Percentiles rank a stretch among this genome's conserved stretches.
Evolutionary conservation across 345 rosid genomes (phyloP).

Genomic region (Sonneratia caseolaris): DNA sequence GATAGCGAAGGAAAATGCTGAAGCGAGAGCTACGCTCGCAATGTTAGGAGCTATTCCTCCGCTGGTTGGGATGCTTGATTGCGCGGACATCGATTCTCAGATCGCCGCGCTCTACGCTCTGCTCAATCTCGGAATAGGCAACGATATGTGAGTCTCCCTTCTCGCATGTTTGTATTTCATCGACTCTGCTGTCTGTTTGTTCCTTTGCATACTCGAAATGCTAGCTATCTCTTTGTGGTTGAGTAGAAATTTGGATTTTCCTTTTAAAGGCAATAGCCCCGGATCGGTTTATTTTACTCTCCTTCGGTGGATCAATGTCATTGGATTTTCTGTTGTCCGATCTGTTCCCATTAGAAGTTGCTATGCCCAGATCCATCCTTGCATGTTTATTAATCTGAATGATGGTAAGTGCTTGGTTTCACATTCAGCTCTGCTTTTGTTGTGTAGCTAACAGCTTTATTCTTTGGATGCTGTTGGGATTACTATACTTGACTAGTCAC

Average conservation of each 20-base stretch:
- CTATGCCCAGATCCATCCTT: neutral
- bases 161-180: neutral
- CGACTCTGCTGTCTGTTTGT: neutral
- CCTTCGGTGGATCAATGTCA: neutral
- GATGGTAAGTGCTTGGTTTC: neutral
- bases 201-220: slow-evolving; percentile 1
- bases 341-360: neutral
- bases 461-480: slow-evolving; percentile 1
- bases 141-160: slow-evolving; percentile 57
- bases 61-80: slow-evolving; percentile 73
- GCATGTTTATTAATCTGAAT: neutral
- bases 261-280: neutral
- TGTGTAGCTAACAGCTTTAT: neutral
- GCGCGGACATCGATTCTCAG: slow-evolving; percentile 35
- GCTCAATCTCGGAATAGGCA: slow-evolving; percentile 90
- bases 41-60: slow-evolving; percentile 94
- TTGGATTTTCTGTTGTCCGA: neutral
- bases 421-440: slow-evolving; percentile 1
- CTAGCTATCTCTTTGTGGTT: neutral
- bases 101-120: slow-evolving; percentile 75
- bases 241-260: neutral
- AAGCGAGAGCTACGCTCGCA: slow-evolving; percentile 67
- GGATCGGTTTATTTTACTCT: neutral
- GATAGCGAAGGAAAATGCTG: slow-evolving; percentile 65
- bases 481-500: slow-evolving; percentile 26